Conservation (phyloP, 352 stramenopile genomes). For the Phytophthora ramorum region DNA sequence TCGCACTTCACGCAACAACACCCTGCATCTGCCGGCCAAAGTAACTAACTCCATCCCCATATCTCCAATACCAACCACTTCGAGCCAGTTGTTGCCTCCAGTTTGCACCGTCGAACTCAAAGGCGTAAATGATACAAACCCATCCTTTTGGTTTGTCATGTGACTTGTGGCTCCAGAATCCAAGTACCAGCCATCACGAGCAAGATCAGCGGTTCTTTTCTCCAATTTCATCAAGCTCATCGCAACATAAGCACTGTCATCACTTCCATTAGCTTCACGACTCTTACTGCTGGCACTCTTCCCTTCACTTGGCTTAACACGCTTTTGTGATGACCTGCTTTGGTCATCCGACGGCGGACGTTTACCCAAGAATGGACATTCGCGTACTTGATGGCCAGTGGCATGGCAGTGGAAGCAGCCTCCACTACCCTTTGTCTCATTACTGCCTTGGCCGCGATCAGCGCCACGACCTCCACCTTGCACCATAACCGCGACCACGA, state of each 20-base stretch:
- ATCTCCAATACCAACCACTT: conserved; percentile 4
- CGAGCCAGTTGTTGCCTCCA: conserved; percentile 6
- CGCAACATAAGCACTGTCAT: conserved; percentile 3
- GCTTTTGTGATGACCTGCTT: background rate
- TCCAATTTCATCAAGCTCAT: background rate
- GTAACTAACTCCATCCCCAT: conserved; percentile 5
- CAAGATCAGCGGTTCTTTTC: background rate
- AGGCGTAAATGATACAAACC: conserved; percentile 5
- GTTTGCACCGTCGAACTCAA: background rate
- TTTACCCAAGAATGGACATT: background rate
- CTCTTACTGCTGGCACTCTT: background rate
- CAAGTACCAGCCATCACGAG: conserved; percentile 13
- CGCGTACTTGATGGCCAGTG: background rate
- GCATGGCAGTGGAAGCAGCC: background rate
- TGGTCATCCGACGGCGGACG: background rate
- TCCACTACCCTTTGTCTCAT: background rate
- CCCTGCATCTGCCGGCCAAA: background rate
- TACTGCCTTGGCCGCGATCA: background rate
- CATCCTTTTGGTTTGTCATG: conserved; percentile 9
- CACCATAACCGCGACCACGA: background rate
- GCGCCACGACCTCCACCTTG: background rate
- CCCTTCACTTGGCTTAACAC: background rate
- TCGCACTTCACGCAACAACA: conserved; percentile 4
- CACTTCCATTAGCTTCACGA: conserved; percentile 6
- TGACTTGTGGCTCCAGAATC: conserved; percentile 14